Evolutionary conservation across 192 early-diverging fungal species (phyloP), one percentile per base, ranked within the genome.

Genomic region (Backusella macrospora): DNA sequence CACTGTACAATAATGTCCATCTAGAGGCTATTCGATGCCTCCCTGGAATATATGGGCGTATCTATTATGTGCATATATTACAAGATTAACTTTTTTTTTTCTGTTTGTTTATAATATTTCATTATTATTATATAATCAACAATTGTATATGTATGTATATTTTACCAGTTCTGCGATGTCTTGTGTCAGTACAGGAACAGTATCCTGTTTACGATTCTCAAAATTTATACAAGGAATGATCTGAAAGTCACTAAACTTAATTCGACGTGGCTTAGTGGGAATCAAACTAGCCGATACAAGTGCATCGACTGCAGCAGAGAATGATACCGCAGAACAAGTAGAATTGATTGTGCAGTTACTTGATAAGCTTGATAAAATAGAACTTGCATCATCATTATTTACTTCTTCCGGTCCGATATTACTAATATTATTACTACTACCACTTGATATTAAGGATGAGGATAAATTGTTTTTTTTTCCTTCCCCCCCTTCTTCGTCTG

Each of bases 1-100:
- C 84, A 59, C 92, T 94, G 80, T 99, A 99, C 3, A 96, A 76
- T 37, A 99, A 85, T 13, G 80, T 88, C 94, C 94, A 96, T 63
- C 80, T 86, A 45, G 89, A 80, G 5, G 93, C 82, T 73, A 97
- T 85, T 42, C 92, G 87, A 34, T 93, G 82, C 55, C 96, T 81
- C 5, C 91, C 88, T 5, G 96, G 96, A 46, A 99, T 78, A 65
- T 87, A 65, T 6, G 87, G 83, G n/a, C 92, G 91, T 62, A 98
- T 76, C 94, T 96, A 38, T 40, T 62, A 10, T 42, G n/a, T 12
- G 12, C 3, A 42, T 38, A 10, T 21, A 43, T 65, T 40, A 34
- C 29, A 34, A 34, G 29, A 34, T 34, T 34, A 34, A 34, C 29
- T 34, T 34, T 34, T 34, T 34, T 34, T 34, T 34, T 0, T 34